Evolutionary conservation across 257 asterid species (phyloP), one percentile per base, ranked within the genome.

Genomic region (Solanum raphanifolium): DNA sequence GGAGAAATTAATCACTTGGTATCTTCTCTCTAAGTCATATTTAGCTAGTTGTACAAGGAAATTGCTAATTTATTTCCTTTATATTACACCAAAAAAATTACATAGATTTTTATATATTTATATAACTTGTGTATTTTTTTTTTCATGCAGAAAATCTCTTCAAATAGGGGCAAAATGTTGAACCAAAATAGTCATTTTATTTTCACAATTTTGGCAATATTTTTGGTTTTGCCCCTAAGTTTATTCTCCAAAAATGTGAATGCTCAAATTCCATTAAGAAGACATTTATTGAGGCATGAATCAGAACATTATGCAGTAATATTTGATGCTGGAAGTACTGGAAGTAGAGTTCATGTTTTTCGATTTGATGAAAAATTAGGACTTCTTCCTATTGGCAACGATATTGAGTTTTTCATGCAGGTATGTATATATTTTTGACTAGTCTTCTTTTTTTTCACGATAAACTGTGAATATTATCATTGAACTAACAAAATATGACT

Each of bases 271-370:
- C 66, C 85, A 15, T 79, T 79, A 2, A 79, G 52, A 91, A 90
- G 86, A 86, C 92, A 84, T 88, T 93, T 43, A 91, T 92, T 39
- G 20, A 91, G 92, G 78, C 88, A 87, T 79, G 92, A 89, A 36
- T 29, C 92, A 12, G 92, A 88, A 82, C 88, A 87, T 2, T 95
- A 95, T 85, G 98, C 98, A 1, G 98, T 95, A 38, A 92, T 95
- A 36, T 95, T 95, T 71, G 97, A 95, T 74, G 98, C 97, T 1
- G 97, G 98, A 25, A 95, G 98, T 88, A 94, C 97, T 0, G 98
- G 97, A 58, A 94, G 98, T 88, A 93, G 98, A 91, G 98, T 95
- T 72, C 96, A 94, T 65, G 98, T 94, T n/a, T 94, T 95, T 84
- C 90, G 96, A 68, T 95, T 95, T 82, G 86, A 93, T 88, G 81